phyloP scores from a whole-genome alignment of 192 early-diverging fungal genomes.

The Dissophora globulifera region DNA sequence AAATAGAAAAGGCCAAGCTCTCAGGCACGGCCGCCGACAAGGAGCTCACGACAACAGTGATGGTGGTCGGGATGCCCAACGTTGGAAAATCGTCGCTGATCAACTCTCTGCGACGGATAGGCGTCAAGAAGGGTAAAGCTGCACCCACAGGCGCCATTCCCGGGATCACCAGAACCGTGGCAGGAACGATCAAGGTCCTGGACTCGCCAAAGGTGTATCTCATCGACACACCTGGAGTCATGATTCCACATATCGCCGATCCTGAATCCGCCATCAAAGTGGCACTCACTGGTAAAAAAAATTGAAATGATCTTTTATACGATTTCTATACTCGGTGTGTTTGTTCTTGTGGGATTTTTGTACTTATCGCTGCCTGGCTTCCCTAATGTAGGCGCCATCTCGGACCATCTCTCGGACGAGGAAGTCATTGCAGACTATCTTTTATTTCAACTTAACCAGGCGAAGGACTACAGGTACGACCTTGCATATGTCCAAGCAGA shows the following conservation, averaged over 20 bases:
- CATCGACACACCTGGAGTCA: constrained; percentile 93
- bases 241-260: constrained; percentile 86
- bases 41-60: constrained; percentile 64
- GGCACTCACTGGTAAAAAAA: constrained; percentile 78
- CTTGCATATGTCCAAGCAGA: background rate
- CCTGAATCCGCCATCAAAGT: constrained; percentile 89
- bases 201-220: constrained; percentile 93
- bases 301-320: background rate
- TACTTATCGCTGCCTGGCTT: too few relatives aligned
- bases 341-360: too few relatives aligned
- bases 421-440: constrained; percentile 91
- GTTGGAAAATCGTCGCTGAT: constrained; percentile 96
- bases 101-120: constrained; percentile 84
- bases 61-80: constrained; percentile 96
- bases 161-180: constrained; percentile 87
- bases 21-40: constrained; percentile 46
- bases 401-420: constrained; percentile 84
- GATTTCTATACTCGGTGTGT: too few relatives aligned
- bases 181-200: constrained; percentile 76
- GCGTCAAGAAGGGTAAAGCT: constrained; percentile 83
- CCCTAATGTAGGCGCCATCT: constrained; percentile 68
- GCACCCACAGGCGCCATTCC: constrained; percentile 86
- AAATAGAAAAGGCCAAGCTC: constrained; percentile 50
- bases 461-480: constrained; percentile 60
- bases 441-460: constrained; percentile 83